Base-by-base conservation (phyloP, 75 land plant species). In the Adiantum capillusveneris region DNA sequence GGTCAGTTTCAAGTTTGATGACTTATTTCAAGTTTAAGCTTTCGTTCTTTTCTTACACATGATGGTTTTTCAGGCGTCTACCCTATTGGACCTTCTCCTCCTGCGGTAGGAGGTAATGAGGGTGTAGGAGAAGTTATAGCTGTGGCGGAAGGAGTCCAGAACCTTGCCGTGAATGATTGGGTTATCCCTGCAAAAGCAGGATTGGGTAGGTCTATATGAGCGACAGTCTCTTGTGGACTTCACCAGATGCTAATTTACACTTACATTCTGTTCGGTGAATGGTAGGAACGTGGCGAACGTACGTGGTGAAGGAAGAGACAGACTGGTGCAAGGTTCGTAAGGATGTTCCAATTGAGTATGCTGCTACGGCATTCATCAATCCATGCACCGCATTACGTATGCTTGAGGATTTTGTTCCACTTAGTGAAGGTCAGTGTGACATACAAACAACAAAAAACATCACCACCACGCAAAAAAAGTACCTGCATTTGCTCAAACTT, bases 61-160 rank as follows among this genome's bases (percentile, higher is more conserved):
- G 37, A 5, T 34, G 37, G 9, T 16, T 34, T 26, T 75, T 26
- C 56, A 90, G 96, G 96, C 37, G 82, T 88, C 11, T 92, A 92
- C 54, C 98, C 98, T 31, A 77, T 93, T 48, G 76, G 96, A 56
- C 98, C 98, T 26, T 54, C 78, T 58, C 72, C 78, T 50, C 98
- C 98, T 31, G 98, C 98, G 16, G 78, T 93, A 41, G 98, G 88
- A 57, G 98, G 98, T 50, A 81, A 81, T 62, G 98, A 93, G 62
- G 98, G 98, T 39, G 98, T 93, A 58, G 98, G 98, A 31, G 83
- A 83, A 49, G 87, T 93, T 14, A 56, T 81, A 25, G 72, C 69
- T 20, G 41, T 83, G 26, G 84, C 87, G 19, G 68, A 86, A 46
- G 81, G 72, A 16, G 95, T 89, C 49, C 70, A 61, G 48, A 61